phyloP scores from a whole-genome alignment of 1,284 basidiomycete species.

The Microbotryomycetes sp. region DNA sequence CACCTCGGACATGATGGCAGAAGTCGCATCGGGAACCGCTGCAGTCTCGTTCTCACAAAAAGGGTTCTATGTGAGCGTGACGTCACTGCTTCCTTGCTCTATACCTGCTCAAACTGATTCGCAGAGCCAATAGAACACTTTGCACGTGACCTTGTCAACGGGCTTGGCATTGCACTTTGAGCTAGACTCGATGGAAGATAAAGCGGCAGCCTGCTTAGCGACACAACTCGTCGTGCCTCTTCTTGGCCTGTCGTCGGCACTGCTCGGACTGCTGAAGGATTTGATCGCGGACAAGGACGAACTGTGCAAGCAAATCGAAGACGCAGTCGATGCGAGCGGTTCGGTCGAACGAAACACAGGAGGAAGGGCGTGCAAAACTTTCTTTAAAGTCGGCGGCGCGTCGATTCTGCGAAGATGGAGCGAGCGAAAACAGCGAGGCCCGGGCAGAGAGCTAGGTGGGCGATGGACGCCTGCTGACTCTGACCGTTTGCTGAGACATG shows the following conservation, averaged over 20 bases:
- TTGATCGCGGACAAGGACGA: not conserved
- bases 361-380: not conserved
- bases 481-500: not conserved
- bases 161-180: conserved; percentile 1
- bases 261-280: conserved; percentile 8
- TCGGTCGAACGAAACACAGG: conserved; percentile 4
- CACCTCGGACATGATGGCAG: not conserved
- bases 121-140: not conserved
- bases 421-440: not conserved
- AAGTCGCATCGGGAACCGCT: conserved; percentile 1
- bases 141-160: not conserved
- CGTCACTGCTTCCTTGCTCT: too few species aligned
- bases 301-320: not conserved
- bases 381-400: conserved; percentile 5
- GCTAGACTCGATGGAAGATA: conserved; percentile 3
- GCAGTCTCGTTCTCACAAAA: not conserved
- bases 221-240: conserved; percentile 14
- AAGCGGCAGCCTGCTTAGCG: conserved; percentile 4
- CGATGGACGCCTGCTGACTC: not conserved
- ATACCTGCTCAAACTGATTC: not conserved
- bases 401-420: conserved; percentile 6
- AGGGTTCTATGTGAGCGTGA: conserved; percentile 17
- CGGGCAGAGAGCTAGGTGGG: not conserved
- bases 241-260: conserved; percentile 1
- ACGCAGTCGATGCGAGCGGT: conserved; percentile 7